Evolutionary conservation across 495 filamentous ascomycete species (phyloP).

Genomic region (Trichodelitschia bisporula): DNA sequence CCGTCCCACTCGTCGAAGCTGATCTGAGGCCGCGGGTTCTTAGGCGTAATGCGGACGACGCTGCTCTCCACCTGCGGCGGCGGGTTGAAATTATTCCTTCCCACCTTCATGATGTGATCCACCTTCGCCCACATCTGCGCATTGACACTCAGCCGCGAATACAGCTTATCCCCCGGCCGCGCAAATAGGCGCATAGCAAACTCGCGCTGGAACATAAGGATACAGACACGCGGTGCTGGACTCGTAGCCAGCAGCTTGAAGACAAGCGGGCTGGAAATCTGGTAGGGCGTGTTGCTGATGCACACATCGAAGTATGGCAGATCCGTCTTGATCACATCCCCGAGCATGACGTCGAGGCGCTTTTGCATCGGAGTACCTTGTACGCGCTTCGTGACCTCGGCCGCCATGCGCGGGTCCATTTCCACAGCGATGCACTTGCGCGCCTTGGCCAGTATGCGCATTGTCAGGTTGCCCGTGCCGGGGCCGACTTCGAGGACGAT

Average conservation of each 20-base stretch:
- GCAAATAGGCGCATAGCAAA: conserved; percentile 59
- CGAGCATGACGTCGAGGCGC: conserved; percentile 59
- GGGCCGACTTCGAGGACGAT: conserved; percentile 53
- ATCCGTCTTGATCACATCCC: conserved; percentile 62
- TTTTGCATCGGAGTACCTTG: conserved; percentile 64
- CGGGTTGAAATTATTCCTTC: conserved; percentile 84
- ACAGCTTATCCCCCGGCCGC: conserved; percentile 56
- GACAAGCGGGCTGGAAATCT: conserved; percentile 77
- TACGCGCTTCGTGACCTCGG: conserved; percentile 84
- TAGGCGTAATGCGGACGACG: conserved; percentile 54
- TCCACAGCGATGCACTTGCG: conserved; percentile 79
- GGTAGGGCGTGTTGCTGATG: conserved; percentile 87
- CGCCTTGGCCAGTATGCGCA: conserved; percentile 65
- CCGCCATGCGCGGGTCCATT: conserved; percentile 89
- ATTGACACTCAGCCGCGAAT: conserved; percentile 69
- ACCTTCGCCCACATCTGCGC: conserved; percentile 86
- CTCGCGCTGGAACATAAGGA: conserved; percentile 79
- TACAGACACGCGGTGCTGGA: conserved; percentile 47
- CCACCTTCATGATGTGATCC: conserved; percentile 76
- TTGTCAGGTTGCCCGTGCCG: conserved; percentile 71
- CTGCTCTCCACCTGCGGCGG: conserved; percentile 75
- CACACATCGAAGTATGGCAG: conserved; percentile 75
- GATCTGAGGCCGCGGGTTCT: conserved; percentile 60
- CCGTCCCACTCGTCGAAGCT: conserved; percentile 93
- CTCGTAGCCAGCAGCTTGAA: conserved; percentile 71